Conservation (phyloP, 805 yeast species). For the Jamesozyma spencerorum region DNA sequence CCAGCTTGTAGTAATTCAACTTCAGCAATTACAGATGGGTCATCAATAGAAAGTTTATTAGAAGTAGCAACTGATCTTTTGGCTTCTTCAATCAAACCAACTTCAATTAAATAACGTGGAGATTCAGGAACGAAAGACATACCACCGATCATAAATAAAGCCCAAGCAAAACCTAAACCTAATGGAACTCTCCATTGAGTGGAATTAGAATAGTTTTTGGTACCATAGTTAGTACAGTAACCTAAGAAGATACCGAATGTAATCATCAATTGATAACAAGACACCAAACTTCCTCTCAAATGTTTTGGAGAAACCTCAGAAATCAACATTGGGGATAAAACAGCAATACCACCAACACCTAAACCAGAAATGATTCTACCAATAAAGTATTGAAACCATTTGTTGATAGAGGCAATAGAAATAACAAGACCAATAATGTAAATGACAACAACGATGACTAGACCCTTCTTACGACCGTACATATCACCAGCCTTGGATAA, state of each 20-base stretch:
- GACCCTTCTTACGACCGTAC: too few relatives aligned
- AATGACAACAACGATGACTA: neutral
- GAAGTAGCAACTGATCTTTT: slow-evolving; percentile 36
- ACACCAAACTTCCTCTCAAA: slow-evolving; percentile 1
- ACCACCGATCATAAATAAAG: too few relatives aligned
- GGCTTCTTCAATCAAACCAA: slow-evolving; percentile 50
- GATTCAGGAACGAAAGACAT: slow-evolving; percentile 2
- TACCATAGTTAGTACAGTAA: too few relatives aligned
- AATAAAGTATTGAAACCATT: slow-evolving; percentile 1
- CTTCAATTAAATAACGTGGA: slow-evolving; percentile 29
- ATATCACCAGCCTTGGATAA: too few relatives aligned
- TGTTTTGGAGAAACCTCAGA: slow-evolving; percentile 1
- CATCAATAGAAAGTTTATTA: slow-evolving; percentile 17
- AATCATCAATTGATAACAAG: slow-evolving; percentile 1
- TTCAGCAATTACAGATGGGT: slow-evolving; percentile 25
- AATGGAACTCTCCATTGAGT: slow-evolving; percentile 1
- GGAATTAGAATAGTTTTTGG: neutral
- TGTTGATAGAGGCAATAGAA: neutral
- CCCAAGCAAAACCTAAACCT: slow-evolving; percentile 1
- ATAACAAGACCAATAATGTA: neutral
- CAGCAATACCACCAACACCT: slow-evolving; percentile 2
- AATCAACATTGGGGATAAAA: slow-evolving; percentile 1
- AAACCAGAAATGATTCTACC: too few relatives aligned
- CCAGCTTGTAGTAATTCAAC: neutral
- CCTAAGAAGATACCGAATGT: too few relatives aligned